A percentile compares a stretch with the other conserved stretches of the same genome.
Conservation (phyloP, 148 eudicot species). For the Spergularia bocconei region DNA sequence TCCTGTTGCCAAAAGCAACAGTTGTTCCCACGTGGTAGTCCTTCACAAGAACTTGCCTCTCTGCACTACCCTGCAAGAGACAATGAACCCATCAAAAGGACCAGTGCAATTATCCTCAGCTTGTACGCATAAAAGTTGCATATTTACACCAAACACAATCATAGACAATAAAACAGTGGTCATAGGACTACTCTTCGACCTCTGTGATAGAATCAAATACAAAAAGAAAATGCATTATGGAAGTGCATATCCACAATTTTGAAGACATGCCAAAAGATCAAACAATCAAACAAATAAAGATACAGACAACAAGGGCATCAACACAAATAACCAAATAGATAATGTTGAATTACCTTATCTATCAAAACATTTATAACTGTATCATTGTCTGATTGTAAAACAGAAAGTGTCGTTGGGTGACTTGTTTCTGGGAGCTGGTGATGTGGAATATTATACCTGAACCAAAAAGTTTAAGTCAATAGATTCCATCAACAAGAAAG, state of each 20-base stretch:
- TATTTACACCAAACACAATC: neutral
- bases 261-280: neutral
- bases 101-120: slow-evolving; percentile 4
- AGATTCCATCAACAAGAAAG: slow-evolving; percentile 4
- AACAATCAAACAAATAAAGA: neutral
- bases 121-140: neutral
- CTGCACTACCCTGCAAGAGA: slow-evolving; percentile 59
- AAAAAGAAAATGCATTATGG: neutral
- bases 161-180: neutral
- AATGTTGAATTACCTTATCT: slow-evolving; percentile 58
- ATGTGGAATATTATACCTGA: slow-evolving; percentile 68
- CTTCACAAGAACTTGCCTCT: slow-evolving; percentile 87
- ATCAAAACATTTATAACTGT: slow-evolving; percentile 82
- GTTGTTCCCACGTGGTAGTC: slow-evolving; percentile 67
- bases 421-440: slow-evolving; percentile 76
- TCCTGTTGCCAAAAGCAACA: slow-evolving; percentile 68
- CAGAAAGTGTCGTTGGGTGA: slow-evolving; percentile 74
- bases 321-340: neutral
- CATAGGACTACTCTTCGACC: neutral
- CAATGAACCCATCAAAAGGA: slow-evolving; percentile 14
- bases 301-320: neutral
- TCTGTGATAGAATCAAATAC: neutral
- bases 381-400: slow-evolving; percentile 61
- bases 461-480: slow-evolving; percentile 17
- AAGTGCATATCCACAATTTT: neutral